These are phyloP conservation scores for Scutellaria baicalensis DNA, from an alignment of 257 asterid genomes.

Conservation along the genomic window DNA sequence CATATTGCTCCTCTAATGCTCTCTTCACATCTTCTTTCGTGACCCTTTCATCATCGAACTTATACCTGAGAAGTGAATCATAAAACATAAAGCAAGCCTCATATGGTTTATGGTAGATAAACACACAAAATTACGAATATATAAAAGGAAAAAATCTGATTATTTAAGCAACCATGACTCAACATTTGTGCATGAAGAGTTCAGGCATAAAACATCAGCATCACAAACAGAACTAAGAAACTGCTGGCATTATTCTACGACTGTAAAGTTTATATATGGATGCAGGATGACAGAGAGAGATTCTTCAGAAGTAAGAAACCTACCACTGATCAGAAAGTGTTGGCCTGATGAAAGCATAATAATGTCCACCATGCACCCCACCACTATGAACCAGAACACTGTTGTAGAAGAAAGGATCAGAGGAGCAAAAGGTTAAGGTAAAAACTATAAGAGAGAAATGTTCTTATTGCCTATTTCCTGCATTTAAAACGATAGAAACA, in stretches of 20 bases:
- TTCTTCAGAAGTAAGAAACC: constrained; percentile 13
- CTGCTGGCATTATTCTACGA: neutral
- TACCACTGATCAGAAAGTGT: constrained; percentile 93
- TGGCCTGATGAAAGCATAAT: constrained; percentile 97
- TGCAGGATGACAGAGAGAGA: neutral
- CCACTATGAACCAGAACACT: constrained; percentile 99
- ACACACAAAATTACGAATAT: neutral
- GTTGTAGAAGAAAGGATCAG: constrained; percentile 20
- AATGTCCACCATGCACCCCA: constrained; percentile 97
- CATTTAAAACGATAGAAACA: constrained; percentile 4
- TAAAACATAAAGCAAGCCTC: constrained; percentile 6
- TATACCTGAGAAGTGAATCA: constrained; percentile 53
- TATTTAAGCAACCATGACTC: neutral
- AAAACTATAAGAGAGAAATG: neutral
- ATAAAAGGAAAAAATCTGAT: neutral
- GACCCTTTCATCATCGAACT: constrained; percentile 97
- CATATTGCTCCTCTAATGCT: constrained; percentile 96
- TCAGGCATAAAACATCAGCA: neutral
- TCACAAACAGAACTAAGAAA: neutral
- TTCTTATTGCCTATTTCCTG: neutral
- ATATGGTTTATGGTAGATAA: neutral
- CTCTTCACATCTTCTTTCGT: constrained; percentile 94
- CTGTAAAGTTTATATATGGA: neutral
- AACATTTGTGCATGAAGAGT: neutral
- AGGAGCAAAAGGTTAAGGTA: neutral